These are phyloP conservation scores for Fusarium tricinctum DNA, from an alignment of 2,329 filamentous ascomycete genomes.

Conservation along the genomic window DNA sequence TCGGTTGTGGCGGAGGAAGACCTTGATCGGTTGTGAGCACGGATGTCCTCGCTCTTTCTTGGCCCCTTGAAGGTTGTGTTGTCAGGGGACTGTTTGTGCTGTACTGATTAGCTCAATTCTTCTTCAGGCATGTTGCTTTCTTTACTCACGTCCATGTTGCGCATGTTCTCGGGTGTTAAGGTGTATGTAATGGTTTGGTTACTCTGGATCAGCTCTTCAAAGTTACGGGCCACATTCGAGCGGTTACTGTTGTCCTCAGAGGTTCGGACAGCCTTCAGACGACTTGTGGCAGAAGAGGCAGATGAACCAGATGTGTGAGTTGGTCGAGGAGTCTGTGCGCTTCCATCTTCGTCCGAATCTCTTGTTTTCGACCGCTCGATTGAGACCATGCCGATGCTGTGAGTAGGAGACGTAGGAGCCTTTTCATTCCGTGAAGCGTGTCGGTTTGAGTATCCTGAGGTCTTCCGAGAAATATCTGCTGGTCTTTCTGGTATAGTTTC, in stretches of 20 bases:
- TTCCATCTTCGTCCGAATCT: slow-evolving; percentile 55
- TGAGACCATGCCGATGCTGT: slow-evolving; percentile 57
- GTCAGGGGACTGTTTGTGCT: slow-evolving; percentile 59
- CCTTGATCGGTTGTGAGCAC: slow-evolving; percentile 60
- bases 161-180: slow-evolving; percentile 83
- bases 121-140: too few species aligned
- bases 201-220: slow-evolving; percentile 85
- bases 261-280: slow-evolving; percentile 66
- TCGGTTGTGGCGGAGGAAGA: slow-evolving; percentile 63
- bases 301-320: slow-evolving; percentile 66
- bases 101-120: slow-evolving; percentile 50
- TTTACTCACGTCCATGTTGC: slow-evolving; percentile 76
- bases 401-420: slow-evolving; percentile 45
- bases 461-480: slow-evolving; percentile 54
- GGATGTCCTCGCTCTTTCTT: slow-evolving; percentile 64
- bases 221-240: slow-evolving; percentile 73
- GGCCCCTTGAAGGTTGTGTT: slow-evolving; percentile 59
- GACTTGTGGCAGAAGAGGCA: slow-evolving; percentile 64
- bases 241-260: slow-evolving; percentile 70
- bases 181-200: slow-evolving; percentile 88
- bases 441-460: slow-evolving; percentile 45
- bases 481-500: slow-evolving; percentile 50
- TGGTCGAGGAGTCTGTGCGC: slow-evolving; percentile 53
- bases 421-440: slow-evolving; percentile 42
- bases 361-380: slow-evolving; percentile 55